A percentile compares a stretch with the other conserved stretches of the same genome.
Conservation (phyloP, 2,329 filamentous ascomycete species). For the Colletotrichum tanaceti region DNA sequence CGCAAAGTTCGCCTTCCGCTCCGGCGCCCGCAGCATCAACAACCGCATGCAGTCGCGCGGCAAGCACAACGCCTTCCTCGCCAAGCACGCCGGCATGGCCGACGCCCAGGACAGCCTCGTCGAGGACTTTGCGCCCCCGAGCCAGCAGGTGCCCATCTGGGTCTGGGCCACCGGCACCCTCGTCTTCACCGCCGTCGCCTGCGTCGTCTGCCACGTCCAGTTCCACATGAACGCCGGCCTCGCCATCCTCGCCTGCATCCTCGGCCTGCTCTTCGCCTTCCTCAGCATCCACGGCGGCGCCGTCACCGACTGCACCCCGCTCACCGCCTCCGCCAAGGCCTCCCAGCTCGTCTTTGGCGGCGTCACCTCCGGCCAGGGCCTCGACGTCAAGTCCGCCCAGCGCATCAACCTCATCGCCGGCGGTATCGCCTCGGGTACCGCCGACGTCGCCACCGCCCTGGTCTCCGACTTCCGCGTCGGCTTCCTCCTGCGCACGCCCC, state of each 20-base stretch:
- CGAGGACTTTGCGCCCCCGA: constrained; percentile 54
- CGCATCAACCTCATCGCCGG: constrained; percentile 74
- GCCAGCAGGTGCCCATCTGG: constrained; percentile 64
- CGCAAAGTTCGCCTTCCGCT: constrained; percentile 49
- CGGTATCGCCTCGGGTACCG: constrained; percentile 66
- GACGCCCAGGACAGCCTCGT: constrained; percentile 48
- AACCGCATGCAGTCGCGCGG: constrained; percentile 48
- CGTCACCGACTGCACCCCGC: constrained; percentile 69
- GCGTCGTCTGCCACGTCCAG: constrained; percentile 62
- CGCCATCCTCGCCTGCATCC: constrained; percentile 64
- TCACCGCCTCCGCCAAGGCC: constrained; percentile 75
- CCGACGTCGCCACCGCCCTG: constrained; percentile 64
- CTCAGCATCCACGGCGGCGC: constrained; percentile 62
- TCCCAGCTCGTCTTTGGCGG: constrained; percentile 76
- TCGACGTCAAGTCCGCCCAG: constrained; percentile 62
- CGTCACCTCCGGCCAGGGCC: constrained; percentile 67
- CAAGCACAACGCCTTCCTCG: constrained; percentile 49
- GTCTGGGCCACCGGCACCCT: constrained; percentile 62
- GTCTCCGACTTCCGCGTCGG: constrained; percentile 75
- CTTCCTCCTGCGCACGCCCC: constrained; percentile 73
- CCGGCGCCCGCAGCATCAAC: constrained; percentile 48
- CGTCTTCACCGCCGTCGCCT: constrained; percentile 61
- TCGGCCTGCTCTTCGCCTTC: constrained; percentile 70
- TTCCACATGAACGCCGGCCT: constrained; percentile 68
- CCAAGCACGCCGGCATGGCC: constrained; percentile 52